A percentile compares a stretch with the other conserved stretches of the same genome.
These are phyloP conservation scores for Nasturtium officinale DNA, from an alignment of 345 rosid species.

Conservation along the genomic window DNA sequence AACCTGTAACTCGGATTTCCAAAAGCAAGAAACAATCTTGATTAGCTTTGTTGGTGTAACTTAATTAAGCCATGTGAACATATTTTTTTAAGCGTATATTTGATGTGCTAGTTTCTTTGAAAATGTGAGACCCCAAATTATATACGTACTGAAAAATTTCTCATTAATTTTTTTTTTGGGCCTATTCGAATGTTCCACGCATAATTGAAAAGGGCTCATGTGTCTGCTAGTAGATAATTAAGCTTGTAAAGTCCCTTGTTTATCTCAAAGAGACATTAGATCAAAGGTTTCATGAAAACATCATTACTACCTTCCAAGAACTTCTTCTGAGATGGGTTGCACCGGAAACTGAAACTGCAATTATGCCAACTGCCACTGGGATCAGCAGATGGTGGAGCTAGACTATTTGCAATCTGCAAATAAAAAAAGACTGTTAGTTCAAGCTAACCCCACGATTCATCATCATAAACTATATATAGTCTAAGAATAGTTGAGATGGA, in stretches of 20 bases:
- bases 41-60: not conserved
- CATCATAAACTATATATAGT: too few relatives aligned
- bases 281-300: conserved; percentile 10
- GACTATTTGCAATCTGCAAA: conserved; percentile 28
- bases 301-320: conserved; percentile 28
- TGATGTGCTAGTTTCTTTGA: too few relatives aligned
- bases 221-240: too few relatives aligned
- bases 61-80: too few relatives aligned
- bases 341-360: conserved; percentile 18
- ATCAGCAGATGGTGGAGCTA: conserved; percentile 45
- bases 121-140: too few relatives aligned
- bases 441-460: not conserved
- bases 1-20: conserved; percentile 17
- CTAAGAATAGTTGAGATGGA: too few relatives aligned
- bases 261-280: not conserved
- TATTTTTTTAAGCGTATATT: too few relatives aligned
- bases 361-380: conserved; percentile 33
- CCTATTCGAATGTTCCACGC: too few relatives aligned
- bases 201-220: too few relatives aligned
- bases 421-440: not conserved
- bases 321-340: conserved; percentile 27
- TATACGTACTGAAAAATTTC: too few relatives aligned
- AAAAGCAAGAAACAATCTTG: conserved; percentile 13
- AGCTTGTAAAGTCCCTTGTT: not conserved
- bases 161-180: too few relatives aligned